These are phyloP conservation scores for Lipomyces starkeyi DNA, from an alignment of 805 yeast species.

Conservation along the genomic window DNA sequence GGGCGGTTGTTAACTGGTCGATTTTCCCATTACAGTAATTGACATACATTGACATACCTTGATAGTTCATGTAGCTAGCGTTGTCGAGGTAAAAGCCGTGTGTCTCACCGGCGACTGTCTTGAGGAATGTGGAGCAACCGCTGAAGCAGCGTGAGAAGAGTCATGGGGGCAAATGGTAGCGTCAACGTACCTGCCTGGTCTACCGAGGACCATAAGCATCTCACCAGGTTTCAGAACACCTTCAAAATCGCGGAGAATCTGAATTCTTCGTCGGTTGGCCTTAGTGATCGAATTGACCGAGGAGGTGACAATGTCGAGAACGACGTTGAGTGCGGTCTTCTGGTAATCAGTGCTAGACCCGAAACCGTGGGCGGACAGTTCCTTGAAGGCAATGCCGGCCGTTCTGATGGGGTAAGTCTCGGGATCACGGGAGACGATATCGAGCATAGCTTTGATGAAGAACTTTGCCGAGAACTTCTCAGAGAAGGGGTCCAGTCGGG, in stretches of 20 bases:
- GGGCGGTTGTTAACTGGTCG: background rate
- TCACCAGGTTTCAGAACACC: slow-evolving; percentile 68
- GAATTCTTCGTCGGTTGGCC: slow-evolving; percentile 40
- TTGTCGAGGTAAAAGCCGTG: slow-evolving; percentile 59
- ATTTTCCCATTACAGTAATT: slow-evolving; percentile 44
- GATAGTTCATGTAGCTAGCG: slow-evolving; percentile 52
- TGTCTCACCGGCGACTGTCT: slow-evolving; percentile 61
- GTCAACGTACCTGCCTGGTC: slow-evolving; percentile 61
- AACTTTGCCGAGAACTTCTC: slow-evolving; percentile 60
- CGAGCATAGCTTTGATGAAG: slow-evolving; percentile 68
- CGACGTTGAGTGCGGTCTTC: slow-evolving; percentile 59
- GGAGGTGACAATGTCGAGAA: slow-evolving; percentile 43
- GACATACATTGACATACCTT: slow-evolving; percentile 44
- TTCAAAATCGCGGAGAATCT: slow-evolving; percentile 56
- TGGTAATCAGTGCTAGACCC: slow-evolving; percentile 72
- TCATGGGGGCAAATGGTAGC: background rate
- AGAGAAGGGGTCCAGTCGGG: slow-evolving; percentile 62
- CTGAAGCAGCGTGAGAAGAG: slow-evolving; percentile 43
- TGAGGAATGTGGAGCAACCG: slow-evolving; percentile 68
- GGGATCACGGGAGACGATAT: slow-evolving; percentile 59
- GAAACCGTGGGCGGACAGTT: slow-evolving; percentile 67
- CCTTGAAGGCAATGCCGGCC: slow-evolving; percentile 65
- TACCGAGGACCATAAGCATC: slow-evolving; percentile 73
- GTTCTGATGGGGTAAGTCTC: slow-evolving; percentile 64
- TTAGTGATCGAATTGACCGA: slow-evolving; percentile 42